A percentile compares a stretch with the other conserved stretches of the same genome.
Conservation (phyloP, 2,329 filamentous ascomycete genomes). For the Coniella vitis region DNA sequence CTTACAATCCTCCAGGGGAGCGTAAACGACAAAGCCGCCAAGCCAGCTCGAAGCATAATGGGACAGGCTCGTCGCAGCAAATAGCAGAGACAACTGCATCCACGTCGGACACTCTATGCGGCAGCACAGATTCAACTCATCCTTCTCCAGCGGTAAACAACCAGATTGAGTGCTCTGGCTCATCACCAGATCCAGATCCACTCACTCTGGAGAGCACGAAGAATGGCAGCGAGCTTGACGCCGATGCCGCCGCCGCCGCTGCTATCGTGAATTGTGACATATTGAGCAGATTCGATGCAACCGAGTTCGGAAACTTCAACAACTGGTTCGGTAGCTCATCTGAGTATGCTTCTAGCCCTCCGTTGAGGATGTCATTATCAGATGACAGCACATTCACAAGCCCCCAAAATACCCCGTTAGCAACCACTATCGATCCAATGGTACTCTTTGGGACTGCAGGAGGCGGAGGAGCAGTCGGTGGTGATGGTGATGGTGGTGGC, state of each 20-base stretch:
- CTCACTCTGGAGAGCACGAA: not conserved
- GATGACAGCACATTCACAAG: not conserved
- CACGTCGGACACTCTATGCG: not conserved
- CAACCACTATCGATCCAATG: not conserved
- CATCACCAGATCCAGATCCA: no score
- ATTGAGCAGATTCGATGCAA: not conserved
- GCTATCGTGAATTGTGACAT: not conserved
- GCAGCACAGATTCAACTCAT: no score
- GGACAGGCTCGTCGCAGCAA: not conserved
- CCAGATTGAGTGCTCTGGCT: not conserved
- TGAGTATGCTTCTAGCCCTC: not conserved
- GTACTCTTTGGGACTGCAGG: not conserved
- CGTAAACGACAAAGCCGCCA: slow-evolving; percentile 20
- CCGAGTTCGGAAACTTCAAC: not conserved
- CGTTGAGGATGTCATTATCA: not conserved
- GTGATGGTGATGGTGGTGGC: no score
- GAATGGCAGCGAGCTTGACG: not conserved
- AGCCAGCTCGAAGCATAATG: not conserved
- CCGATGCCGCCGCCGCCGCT: no score
- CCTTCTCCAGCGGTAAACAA: not conserved
- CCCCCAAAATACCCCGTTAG: not conserved
- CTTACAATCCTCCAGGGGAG: slow-evolving; percentile 18
- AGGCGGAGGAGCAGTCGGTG: no score
- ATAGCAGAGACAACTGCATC: not conserved
- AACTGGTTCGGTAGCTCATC: no score